Evolutionary conservation across 1,284 basidiomycete genomes (phyloP), one percentile per base, ranked within the genome.

Genomic region (Boletus semigastroideus): DNA sequence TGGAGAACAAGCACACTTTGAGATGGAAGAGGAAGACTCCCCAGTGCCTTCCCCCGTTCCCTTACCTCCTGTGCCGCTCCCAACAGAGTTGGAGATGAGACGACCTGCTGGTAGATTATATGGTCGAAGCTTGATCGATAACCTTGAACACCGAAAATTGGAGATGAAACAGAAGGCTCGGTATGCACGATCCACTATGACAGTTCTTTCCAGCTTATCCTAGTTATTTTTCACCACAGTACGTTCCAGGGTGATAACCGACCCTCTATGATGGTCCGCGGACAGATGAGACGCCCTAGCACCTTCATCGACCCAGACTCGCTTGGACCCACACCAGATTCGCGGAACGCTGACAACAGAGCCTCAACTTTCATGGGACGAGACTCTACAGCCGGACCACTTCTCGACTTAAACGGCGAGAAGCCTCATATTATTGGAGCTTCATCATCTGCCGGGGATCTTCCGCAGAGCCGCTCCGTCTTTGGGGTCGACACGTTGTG

Each of bases 261-360:
- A 47, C 88, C 90, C 14, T 87, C 88, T 9, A 92, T 92, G 90
- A 92, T 92, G 90, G 79, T 81, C 39, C 80, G 90, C 54, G 72
- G 74, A 34, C 72, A 74, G 41, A 68, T 74, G 30, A 69, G 76
- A 49, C 80, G 80, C 19, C 69, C 79, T 20, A 85, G 78, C 58
- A 88, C 90, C 0, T 65, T 91, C 46, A 88, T 92, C 60, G 87
- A 91, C 64, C 85, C 87, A 14, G 74, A 78, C 30, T 73, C 80
- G 2, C 72, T 91, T 40, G 74, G 70, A 22, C 66, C 54, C 19
- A 9, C 60, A 59, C 44, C 69, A 66, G 53, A 54, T 53, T 42
- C 34, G 14, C 58, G 60, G 34, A 52, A 53, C 20, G 46, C 43
- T 14, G 44, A 50, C 16, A 57, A 45, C 63, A 66, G 50, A 65